phyloP scores from a whole-genome alignment of 352 stramenopile genomes.

The Blastocystis sp. region DNA sequence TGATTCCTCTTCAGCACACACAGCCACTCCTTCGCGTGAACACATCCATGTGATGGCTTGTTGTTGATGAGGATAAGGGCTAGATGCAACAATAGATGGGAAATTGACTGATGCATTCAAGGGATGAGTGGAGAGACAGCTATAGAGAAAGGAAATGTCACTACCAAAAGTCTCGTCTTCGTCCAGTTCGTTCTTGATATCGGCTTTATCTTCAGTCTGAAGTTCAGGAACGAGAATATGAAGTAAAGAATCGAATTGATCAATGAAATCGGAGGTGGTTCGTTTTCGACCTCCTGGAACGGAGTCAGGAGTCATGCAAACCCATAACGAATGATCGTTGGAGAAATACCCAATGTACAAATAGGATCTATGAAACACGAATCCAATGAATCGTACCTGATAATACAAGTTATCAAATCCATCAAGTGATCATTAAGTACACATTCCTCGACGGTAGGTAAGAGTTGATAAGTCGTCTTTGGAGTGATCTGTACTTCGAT shows the following conservation, averaged over 20 bases:
- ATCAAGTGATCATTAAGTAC: too few relatives aligned
- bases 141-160: slow-evolving; percentile 49
- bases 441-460: too few relatives aligned
- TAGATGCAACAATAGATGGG: neutral
- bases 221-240: neutral
- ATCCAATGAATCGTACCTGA: too few relatives aligned
- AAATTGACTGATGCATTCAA: neutral
- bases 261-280: neutral
- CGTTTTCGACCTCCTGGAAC: neutral
- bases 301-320: neutral
- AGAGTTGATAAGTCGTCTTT: too few relatives aligned
- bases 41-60: slow-evolving; percentile 15
- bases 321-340: neutral
- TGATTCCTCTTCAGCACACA: neutral
- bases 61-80: slow-evolving; percentile 25
- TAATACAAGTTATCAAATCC: too few relatives aligned
- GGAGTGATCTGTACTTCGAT: too few relatives aligned
- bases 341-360: neutral
- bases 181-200: neutral
- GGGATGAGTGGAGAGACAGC: slow-evolving; percentile 14
- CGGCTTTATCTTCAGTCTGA: neutral
- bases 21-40: neutral
- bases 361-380: too few relatives aligned
- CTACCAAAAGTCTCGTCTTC: slow-evolving; percentile 7
- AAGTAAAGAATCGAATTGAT: neutral